Percentiles rank a stretch among this genome's conserved stretches.
These are phyloP conservation scores for Coniferiporia sulphurascens DNA, from an alignment of 1,284 basidiomycete genomes.

Conservation along the genomic window DNA sequence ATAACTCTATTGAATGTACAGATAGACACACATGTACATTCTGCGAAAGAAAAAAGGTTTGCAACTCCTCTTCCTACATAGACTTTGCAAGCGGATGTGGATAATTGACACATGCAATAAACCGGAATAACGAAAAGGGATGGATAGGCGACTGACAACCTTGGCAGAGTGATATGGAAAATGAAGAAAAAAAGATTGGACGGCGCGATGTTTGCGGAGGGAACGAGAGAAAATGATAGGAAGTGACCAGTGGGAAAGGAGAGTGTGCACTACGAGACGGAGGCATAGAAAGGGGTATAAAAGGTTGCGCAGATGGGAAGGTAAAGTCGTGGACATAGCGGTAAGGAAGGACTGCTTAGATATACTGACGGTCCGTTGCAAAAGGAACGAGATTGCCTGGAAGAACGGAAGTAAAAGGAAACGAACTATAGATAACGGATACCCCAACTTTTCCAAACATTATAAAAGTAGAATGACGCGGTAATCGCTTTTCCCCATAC, in stretches of 20 bases:
- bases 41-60: background rate
- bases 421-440: too few species aligned
- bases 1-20: background rate
- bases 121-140: constrained; percentile 3
- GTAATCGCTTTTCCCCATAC: background rate
- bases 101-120: constrained; percentile 3
- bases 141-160: background rate
- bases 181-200: background rate
- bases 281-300: background rate
- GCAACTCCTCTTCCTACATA: background rate
- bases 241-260: too few species aligned
- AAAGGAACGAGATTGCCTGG: too few species aligned
- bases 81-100: background rate
- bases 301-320: background rate
- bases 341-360: background rate
- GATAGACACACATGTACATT: background rate
- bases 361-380: too few species aligned
- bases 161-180: background rate
- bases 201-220: too few species aligned
- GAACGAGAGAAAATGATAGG: too few species aligned
- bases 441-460: too few species aligned
- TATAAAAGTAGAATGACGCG: background rate
- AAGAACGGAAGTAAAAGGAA: too few species aligned
- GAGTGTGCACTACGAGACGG: background rate
- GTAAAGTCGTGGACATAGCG: background rate